Evolutionary conservation across 306 rosid genomes (phyloP).

Genomic region (Adenanthera pavonina): DNA sequence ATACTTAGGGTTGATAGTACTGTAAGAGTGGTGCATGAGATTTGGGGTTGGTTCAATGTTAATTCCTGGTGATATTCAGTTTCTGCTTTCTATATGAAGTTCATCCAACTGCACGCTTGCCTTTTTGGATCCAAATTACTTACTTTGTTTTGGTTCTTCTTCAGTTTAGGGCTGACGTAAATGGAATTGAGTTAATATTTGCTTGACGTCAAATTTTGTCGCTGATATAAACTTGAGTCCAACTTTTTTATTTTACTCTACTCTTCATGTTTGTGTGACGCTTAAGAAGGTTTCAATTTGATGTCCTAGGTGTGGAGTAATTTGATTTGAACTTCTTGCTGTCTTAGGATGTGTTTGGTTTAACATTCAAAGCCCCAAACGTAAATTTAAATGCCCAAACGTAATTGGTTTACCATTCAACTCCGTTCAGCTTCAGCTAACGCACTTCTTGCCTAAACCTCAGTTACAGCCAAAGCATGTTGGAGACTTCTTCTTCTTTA

Average conservation of each 20-base stretch:
- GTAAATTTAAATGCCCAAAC: too few relatives aligned
- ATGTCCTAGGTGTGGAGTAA: not conserved
- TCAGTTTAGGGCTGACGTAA: not conserved
- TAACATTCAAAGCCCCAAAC: too few relatives aligned
- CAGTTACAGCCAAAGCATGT: too few relatives aligned
- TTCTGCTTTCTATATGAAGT: not conserved
- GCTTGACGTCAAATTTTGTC: not conserved
- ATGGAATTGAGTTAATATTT: not conserved
- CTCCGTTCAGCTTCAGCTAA: too few relatives aligned
- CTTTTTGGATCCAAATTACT: not conserved
- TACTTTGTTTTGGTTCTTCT: not conserved
- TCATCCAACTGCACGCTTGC: not conserved
- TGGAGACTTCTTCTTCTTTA: too few relatives aligned
- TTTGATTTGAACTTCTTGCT: not conserved
- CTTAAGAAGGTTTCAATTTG: not conserved
- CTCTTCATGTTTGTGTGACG: not conserved
- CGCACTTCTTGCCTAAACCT: too few relatives aligned
- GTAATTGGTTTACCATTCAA: too few relatives aligned
- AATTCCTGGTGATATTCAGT: not conserved
- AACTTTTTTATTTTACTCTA: not conserved
- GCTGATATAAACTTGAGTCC: not conserved
- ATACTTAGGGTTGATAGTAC: not conserved
- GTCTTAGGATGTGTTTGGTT: too few relatives aligned
- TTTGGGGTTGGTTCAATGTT: not conserved
- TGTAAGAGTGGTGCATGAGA: not conserved